Percentiles rank a stretch among this genome's conserved stretches.
Conservation (phyloP, 2,329 filamentous ascomycete genomes). For the Hypoxylon sp. region DNA sequence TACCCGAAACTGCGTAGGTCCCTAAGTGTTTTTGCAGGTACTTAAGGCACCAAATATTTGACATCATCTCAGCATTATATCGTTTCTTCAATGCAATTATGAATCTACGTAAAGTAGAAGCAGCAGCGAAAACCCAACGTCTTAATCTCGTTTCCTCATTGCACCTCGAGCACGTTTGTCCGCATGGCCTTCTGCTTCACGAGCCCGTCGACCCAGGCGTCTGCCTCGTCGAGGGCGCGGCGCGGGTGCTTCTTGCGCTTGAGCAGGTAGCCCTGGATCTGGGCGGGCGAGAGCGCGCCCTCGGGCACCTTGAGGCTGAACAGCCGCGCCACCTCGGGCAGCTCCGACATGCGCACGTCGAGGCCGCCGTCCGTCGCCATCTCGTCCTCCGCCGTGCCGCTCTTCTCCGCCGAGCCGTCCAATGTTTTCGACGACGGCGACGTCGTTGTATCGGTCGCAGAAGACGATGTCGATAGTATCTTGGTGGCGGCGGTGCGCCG, state of each 20-base stretch:
- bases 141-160: slow-evolving; percentile 51
- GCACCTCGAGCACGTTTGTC: slow-evolving; percentile 58
- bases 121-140: no score
- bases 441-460: slow-evolving; percentile 4
- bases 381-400: not conserved
- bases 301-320: slow-evolving; percentile 60
- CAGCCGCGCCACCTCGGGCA: slow-evolving; percentile 53
- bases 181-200: slow-evolving; percentile 59
- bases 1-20: no score
- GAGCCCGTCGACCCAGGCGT: slow-evolving; percentile 61
- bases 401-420: slow-evolving; percentile 7
- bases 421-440: slow-evolving; percentile 25
- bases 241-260: slow-evolving; percentile 67
- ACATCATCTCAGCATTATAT: no score
- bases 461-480: not conserved
- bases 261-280: slow-evolving; percentile 71
- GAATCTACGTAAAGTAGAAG: no score
- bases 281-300: slow-evolving; percentile 57
- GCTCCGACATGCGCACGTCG: slow-evolving; percentile 50
- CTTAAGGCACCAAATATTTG: no score
- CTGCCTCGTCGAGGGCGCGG: slow-evolving; percentile 61
- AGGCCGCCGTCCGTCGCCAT: slow-evolving; percentile 38
- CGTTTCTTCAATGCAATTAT: no score
- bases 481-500: not conserved
- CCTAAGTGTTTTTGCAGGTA: no score